Evolutionary conservation across 805 yeast genomes (phyloP), one percentile per base, ranked within the genome.

Genomic region (Lipomyces chichibuensis): DNA sequence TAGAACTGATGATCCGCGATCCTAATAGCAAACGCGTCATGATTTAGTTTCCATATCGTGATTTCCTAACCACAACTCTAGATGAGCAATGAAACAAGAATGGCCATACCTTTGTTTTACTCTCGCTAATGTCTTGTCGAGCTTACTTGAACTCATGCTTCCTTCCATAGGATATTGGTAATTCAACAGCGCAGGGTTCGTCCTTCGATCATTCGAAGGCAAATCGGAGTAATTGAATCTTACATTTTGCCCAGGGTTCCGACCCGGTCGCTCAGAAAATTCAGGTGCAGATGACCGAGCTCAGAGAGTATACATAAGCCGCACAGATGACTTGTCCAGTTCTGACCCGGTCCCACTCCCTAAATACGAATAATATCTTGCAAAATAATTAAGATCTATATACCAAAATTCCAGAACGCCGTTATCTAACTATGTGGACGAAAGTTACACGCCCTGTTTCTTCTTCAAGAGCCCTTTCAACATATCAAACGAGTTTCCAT

Each of bases 401-500:
- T 43, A 43, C 49, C 25, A n/a, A 17, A 35, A n/a, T 5, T 3
- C 20, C 49, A 7, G 49, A 43, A 43, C 49, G 49, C 49, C 49
- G 49, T 43, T 8, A 43, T 3, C 49, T 17, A 14, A 11, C 39
- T 35, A 35, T 5, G 4, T 35, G 14, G 17, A 35, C 39, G 39
- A 35, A 27, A n/a, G 23, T n/a, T 43, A 43, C 23, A 43, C 25
- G 49, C 49, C 23, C 11, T 52, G n/a, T 74, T 87, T 89, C 67
- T 81, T 87, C 23, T 88, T 89, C 20, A 94, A 89, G 70, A 95
- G 81, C 0, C 98, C 98, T 72, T 84, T 89, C 80, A 95, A 90
- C 83, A 95, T 93, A 76, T 95, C 98, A 75, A 95, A 95, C 2
- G 98, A 91, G 76, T 95, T 95, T 0, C 99, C 99, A 77, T 95